A percentile compares a stretch with the other conserved stretches of the same genome.
These are phyloP conservation scores for Teunomyces cretensis DNA, from an alignment of 805 yeast genomes.

Conservation along the genomic window DNA sequence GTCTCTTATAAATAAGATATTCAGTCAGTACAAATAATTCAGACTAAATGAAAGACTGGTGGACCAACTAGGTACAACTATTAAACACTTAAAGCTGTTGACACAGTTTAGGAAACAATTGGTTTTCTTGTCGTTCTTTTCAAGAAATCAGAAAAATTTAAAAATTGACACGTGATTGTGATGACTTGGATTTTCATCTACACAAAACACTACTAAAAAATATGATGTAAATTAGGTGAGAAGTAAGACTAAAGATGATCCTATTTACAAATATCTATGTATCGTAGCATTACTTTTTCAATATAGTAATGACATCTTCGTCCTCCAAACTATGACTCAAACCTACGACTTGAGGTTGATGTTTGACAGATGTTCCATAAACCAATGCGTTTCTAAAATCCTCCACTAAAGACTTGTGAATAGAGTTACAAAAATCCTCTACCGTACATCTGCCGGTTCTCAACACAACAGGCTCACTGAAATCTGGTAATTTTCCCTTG, in stretches of 20 bases:
- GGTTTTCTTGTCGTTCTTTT: constrained; percentile 1
- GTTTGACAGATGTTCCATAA: constrained; percentile 92
- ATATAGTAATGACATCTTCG: constrained; percentile 95
- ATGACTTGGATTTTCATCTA: background rate
- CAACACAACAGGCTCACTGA: constrained; percentile 90
- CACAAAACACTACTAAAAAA: background rate
- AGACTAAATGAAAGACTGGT: background rate
- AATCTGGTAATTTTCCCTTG: constrained; percentile 91
- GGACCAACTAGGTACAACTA: background rate
- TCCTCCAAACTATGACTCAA: constrained; percentile 80
- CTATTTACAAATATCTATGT: background rate
- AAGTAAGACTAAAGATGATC: background rate
- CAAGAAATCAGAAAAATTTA: background rate
- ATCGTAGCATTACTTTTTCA: constrained; percentile 54
- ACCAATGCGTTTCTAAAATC: constrained; percentile 93
- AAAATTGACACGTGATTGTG: constrained; percentile 4
- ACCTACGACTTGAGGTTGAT: constrained; percentile 96
- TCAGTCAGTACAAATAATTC: background rate
- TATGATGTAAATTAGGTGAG: background rate
- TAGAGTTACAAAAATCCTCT: constrained; percentile 94
- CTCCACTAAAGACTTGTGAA: constrained; percentile 90
- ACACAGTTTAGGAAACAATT: background rate
- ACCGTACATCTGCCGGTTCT: constrained; percentile 80
- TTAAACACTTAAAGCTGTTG: background rate
- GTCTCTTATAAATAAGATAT: background rate